Evolutionary conservation across 1,284 basidiomycete species (phyloP).

Genomic region (Erythrobasidium hasegawianum): DNA sequence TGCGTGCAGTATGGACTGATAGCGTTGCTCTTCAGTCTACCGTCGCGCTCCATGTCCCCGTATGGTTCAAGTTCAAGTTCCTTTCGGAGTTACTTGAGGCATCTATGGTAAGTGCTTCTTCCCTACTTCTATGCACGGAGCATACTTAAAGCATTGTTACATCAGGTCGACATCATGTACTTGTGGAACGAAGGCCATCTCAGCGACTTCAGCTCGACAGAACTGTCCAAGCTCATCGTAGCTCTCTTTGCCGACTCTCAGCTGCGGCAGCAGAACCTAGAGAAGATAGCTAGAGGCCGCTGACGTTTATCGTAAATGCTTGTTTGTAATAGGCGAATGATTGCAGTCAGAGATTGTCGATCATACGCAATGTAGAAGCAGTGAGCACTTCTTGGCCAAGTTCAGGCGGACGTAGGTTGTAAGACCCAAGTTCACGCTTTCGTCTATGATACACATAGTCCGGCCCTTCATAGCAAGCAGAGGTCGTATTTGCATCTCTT

Average conservation of each 20-base stretch:
- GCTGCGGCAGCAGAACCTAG: constrained; percentile 71
- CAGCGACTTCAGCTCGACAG: constrained; percentile 81
- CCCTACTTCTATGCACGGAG: background rate
- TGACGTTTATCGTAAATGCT: too few relatives aligned
- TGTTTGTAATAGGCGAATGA: too few relatives aligned
- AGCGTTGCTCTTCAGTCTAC: background rate
- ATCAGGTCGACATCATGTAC: constrained; percentile 72
- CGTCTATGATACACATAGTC: too few relatives aligned
- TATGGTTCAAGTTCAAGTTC: constrained; percentile 94
- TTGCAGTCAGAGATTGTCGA: too few relatives aligned
- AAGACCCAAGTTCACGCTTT: background rate
- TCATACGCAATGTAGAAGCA: too few relatives aligned
- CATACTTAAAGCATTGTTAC: too few relatives aligned
- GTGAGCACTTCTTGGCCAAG: too few relatives aligned
- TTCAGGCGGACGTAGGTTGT: too few relatives aligned
- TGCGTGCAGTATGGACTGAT: background rate
- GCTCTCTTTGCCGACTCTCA: constrained; percentile 90
- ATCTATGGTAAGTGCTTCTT: constrained; percentile 61
- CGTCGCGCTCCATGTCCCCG: constrained; percentile 59
- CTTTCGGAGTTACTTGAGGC: constrained; percentile 84
- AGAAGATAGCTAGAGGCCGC: constrained; percentile 54
- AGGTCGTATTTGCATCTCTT: too few relatives aligned
- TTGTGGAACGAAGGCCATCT: constrained; percentile 86
- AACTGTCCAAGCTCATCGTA: constrained; percentile 73
- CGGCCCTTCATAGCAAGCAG: too few relatives aligned